Evolutionary conservation across 2,329 filamentous ascomycete genomes (phyloP), one percentile per base, ranked within the genome.

Genomic region (Fusarium guadeloupense): DNA sequence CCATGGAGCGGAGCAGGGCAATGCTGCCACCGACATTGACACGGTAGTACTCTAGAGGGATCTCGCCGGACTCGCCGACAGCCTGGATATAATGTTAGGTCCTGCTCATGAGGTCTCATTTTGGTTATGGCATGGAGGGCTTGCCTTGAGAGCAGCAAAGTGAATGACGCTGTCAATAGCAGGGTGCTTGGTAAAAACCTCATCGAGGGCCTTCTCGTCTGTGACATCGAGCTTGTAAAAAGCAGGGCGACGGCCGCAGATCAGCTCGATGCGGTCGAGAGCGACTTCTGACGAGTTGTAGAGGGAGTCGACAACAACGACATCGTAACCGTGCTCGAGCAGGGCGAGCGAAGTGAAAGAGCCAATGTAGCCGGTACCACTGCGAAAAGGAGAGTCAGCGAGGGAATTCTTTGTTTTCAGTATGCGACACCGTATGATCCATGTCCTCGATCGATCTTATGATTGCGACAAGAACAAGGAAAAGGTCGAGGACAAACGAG

Each of bases 91-190:
- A 19, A 10, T 49, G 59, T 68, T 59, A 69, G 58, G 38, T 10
- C 20, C 4, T 7, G 19, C 6, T 30, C n/a, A 16, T 14, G 17
- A 17, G 17, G 46, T 9, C 21, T 34, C 7, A 39, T 26, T 19
- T 6, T 4, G 34, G 14, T 6, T 8, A 40, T 14, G 28, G 28
- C 14, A 25, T 23, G 17, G 21, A 31, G 17, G 40, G 71, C 79
- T 69, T 78, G 90, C 92, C 90, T 99, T 99, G 69, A 99, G 85
- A 20, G 95, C 95, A 64, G 95, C 96, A 75, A 99, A 99, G 83
- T 99, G 95, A 72, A 99, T 98, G 66, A 98, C 95, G 75, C 92
- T 97, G 84, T 97, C 93, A 73, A 99, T 97, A 72, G 92, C 89
- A 45, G 93, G 92, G 79, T 98, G 90, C 73, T 90, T 90, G 62